Evolutionary conservation across 768 basidiomycete species (phyloP), one percentile per base, ranked within the genome.

Genomic region (Hortiboletus flavorubellus): DNA sequence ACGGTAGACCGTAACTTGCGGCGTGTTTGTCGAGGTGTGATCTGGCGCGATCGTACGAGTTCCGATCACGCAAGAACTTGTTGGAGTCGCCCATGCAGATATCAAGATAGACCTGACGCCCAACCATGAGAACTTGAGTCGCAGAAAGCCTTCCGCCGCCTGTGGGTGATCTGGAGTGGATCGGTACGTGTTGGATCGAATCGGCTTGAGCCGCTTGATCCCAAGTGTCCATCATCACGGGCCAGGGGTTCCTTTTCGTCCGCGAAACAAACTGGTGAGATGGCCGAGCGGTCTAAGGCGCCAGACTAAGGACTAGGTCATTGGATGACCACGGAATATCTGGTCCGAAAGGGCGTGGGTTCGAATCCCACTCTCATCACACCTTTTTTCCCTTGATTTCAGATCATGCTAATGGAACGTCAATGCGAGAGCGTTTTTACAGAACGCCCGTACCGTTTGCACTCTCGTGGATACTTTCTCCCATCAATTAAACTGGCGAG

Each of bases 231-330:
- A 42, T 42, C 6, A 12, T 23, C 14, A 12, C 23, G 11, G 11
- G 16, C 41, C 33, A 51, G 9, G 4, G 7, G 21, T 18, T 14
- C 33, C 26, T 31, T 33, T 18, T 33, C 3, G 0, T 3, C 2
- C 2, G 8, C 12, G 3, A 33, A 26, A 2, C 1, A 2, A 14
- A 29, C 26, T 39, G 60, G 68, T 51, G 60, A 78, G 76, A 79
- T 80, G 80, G 79, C 80, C 80, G 79, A 80, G 80, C 76, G 80
- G 79, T 80, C 78, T 73, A 80, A 78, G 80, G 79, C 79, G 79
- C 80, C 79, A 79, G 79, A 80, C 79, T 80, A 79, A 78, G 78
- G 75, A 72, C 8, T 23, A 70, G 66, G 68, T 68, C 66, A 62
- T 63, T n/a, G 1, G 59, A 64, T 69, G 66, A 66, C 64, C 66